phyloP scores from a whole-genome alignment of 2,329 filamentous ascomycete species.

The Paradendryphiella salina region DNA sequence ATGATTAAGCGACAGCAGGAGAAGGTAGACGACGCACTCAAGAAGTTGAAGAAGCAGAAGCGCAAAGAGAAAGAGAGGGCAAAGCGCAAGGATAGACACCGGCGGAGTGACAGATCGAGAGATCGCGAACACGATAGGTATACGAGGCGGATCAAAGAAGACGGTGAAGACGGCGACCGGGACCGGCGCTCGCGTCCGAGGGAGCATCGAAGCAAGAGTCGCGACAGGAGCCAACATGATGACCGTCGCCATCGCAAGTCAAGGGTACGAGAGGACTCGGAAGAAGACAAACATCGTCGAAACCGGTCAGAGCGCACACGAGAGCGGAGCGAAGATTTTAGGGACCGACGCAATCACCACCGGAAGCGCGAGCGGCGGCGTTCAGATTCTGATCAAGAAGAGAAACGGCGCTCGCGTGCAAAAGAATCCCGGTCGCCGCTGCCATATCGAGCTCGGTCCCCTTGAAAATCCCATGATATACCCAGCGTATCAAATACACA shows the following conservation, averaged over 20 bases:
- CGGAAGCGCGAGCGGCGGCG: conserved; percentile 14
- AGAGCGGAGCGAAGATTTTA: conserved; percentile 17
- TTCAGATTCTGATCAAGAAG: conserved; percentile 12
- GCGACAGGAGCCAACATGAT: conserved; percentile 17
- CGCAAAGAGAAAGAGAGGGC: conserved; percentile 53
- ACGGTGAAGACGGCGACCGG: conserved; percentile 14
- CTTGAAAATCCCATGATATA: neutral
- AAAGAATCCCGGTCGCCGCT: conserved; percentile 21
- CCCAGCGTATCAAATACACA: too few relatives aligned
- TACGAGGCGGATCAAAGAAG: conserved; percentile 28
- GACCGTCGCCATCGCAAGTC: conserved; percentile 8
- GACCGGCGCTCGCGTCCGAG: conserved; percentile 18
- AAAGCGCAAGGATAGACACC: conserved; percentile 43
- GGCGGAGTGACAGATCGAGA: conserved; percentile 30
- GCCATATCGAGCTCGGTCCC: conserved; percentile 26
- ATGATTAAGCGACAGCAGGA: conserved; percentile 89
- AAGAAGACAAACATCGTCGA: conserved; percentile 14
- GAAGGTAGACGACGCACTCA: conserved; percentile 74
- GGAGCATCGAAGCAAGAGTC: conserved; percentile 21
- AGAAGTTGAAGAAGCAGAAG: conserved; percentile 56
- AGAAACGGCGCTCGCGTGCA: conserved; percentile 13
- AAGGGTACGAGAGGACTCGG: conserved; percentile 15
- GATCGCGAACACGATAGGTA: conserved; percentile 29
- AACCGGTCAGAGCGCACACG: conserved; percentile 20
- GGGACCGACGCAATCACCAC: conserved; percentile 13